Conservation (phyloP, 306 rosid genomes). For the Medicago arabica region DNA sequence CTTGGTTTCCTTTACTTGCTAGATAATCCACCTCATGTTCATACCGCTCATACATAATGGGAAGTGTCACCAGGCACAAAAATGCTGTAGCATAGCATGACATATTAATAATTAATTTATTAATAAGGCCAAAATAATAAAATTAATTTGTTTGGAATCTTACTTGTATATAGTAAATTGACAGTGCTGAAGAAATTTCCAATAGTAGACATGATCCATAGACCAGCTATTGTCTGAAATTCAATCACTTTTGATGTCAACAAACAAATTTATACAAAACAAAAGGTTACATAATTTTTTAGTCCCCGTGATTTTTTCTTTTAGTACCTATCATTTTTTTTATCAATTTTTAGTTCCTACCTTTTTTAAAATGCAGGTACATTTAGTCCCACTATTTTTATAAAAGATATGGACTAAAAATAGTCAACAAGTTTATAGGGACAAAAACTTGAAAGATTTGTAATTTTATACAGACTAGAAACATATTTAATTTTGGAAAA, state of each 20-base stretch:
- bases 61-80: conserved; percentile 51
- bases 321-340: no score
- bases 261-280: conserved; percentile 8
- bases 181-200: conserved; percentile 52
- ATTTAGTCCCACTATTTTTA: neutral
- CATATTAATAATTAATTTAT: neutral
- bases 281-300: neutral
- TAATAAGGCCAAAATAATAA: conserved; percentile 1
- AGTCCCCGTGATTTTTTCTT: neutral
- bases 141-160: conserved; percentile 31
- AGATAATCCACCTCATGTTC: conserved; percentile 61
- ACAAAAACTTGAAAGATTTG: neutral
- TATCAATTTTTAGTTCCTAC: neutral
- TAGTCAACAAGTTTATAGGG: neutral
- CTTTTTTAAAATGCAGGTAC: no score
- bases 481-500: neutral
- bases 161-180: conserved; percentile 62
- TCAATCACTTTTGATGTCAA: conserved; percentile 26
- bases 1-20: conserved; percentile 57
- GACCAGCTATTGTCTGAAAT: conserved; percentile 57
- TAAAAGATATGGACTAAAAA: neutral
- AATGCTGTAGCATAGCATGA: conserved; percentile 42
- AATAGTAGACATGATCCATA: conserved; percentile 61
- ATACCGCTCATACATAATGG: conserved; percentile 63
- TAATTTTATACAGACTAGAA: neutral